phyloP scores from a whole-genome alignment of 306 rosid genomes.

The Prinsepia uniflora region DNA sequence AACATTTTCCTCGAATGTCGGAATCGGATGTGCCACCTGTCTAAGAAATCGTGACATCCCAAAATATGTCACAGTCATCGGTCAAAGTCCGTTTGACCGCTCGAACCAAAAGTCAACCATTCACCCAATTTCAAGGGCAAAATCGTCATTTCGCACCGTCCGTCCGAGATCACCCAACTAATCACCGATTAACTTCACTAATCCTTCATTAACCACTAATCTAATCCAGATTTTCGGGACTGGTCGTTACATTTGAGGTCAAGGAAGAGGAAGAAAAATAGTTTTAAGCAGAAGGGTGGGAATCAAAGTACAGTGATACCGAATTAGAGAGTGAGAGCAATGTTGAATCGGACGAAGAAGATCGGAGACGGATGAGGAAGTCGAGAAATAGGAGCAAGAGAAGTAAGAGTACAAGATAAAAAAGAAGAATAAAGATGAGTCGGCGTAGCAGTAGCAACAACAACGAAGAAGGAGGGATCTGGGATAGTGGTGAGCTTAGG shows the following conservation, averaged over 20 bases:
- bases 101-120: too few relatives aligned
- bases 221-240: too few relatives aligned
- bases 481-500: slow-evolving; percentile 73
- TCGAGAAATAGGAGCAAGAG: slow-evolving; percentile 20
- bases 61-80: too few relatives aligned
- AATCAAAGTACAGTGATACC: slow-evolving; percentile 35
- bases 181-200: too few relatives aligned
- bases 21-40: too few relatives aligned
- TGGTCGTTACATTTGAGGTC: slow-evolving; percentile 32
- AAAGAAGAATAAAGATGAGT: slow-evolving; percentile 29
- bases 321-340: slow-evolving; percentile 33
- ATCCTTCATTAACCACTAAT: too few relatives aligned
- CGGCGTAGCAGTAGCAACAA: slow-evolving; percentile 15
- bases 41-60: too few relatives aligned
- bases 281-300: slow-evolving; percentile 36
- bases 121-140: too few relatives aligned
- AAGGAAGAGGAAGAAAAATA: slow-evolving; percentile 33
- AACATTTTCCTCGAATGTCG: too few relatives aligned
- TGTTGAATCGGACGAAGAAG: slow-evolving; percentile 42
- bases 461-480: slow-evolving; percentile 33
- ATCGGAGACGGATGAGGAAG: slow-evolving; percentile 39
- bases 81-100: too few relatives aligned
- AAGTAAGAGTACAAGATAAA: slow-evolving; percentile 14
- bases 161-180: too few relatives aligned
- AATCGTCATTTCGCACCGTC: too few relatives aligned